These are phyloP conservation scores for Podochytrium sp. DNA, from an alignment of 192 early-diverging fungal genomes.

Conservation along the genomic window DNA sequence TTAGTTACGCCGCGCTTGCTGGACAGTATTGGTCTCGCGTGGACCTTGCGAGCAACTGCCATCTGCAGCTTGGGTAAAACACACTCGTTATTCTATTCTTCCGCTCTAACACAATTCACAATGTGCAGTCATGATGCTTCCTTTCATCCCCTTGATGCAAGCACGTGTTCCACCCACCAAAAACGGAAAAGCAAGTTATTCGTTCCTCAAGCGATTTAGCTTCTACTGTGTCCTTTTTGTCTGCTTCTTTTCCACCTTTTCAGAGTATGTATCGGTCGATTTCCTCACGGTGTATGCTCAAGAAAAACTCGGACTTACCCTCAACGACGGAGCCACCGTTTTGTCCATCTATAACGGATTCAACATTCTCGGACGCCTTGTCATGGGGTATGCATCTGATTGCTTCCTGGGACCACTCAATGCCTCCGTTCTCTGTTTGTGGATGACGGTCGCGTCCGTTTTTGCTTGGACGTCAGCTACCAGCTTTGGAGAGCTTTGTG, in stretches of 20 bases:
- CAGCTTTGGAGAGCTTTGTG: neutral
- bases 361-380: slow-evolving; percentile 65
- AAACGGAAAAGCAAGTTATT: slow-evolving; percentile 23
- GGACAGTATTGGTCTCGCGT: slow-evolving; percentile 57
- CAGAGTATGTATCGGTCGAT: slow-evolving; percentile 5
- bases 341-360: slow-evolving; percentile 71
- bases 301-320: neutral
- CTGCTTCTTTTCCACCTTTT: slow-evolving; percentile 44
- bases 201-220: neutral
- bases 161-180: slow-evolving; percentile 12
- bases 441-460: slow-evolving; percentile 28
- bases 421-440: slow-evolving; percentile 53
- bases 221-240: slow-evolving; percentile 18
- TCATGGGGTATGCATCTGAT: slow-evolving; percentile 67
- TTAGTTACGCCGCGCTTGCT: slow-evolving; percentile 64
- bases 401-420: slow-evolving; percentile 63
- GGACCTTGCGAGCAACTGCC: slow-evolving; percentile 72
- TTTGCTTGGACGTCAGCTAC: slow-evolving; percentile 3
- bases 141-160: slow-evolving; percentile 15
- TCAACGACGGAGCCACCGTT: neutral
- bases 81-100: too few species aligned
- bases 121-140: slow-evolving; percentile 42
- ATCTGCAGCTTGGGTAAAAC: slow-evolving; percentile 29
- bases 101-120: too few species aligned
- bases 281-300: slow-evolving; percentile 11